Conservation (phyloP, 2,329 filamentous ascomycete genomes). For the Exophiala sideris region DNA sequence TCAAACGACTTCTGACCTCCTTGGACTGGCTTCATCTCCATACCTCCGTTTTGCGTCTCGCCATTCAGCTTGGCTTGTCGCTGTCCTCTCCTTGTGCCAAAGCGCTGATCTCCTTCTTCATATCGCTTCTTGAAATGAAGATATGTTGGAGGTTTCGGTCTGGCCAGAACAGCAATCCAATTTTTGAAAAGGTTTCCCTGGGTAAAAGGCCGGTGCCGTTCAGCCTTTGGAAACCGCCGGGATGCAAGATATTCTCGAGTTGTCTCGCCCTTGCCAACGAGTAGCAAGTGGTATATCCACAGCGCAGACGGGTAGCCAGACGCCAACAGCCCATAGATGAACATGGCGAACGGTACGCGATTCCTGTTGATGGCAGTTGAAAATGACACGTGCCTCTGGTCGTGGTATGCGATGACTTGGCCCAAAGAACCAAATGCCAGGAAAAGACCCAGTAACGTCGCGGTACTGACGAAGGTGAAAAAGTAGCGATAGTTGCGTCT, state of each 20-base stretch:
- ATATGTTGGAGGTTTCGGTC: conserved; percentile 83
- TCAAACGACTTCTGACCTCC: conserved; percentile 39
- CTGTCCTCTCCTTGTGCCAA: conserved; percentile 60
- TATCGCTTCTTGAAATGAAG: conserved; percentile 79
- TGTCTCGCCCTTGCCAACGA: conserved; percentile 87
- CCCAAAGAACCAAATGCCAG: conserved; percentile 74
- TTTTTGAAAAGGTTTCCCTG: conserved; percentile 74
- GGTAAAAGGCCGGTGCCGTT: conserved; percentile 86
- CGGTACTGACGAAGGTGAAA: conserved; percentile 80
- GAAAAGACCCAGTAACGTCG: conserved; percentile 72
- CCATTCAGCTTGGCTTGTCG: conserved; percentile 48
- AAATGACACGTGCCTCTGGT: conserved; percentile 64
- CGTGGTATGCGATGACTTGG: conserved; percentile 72
- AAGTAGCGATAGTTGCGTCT: conserved; percentile 98
- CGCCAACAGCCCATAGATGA: conserved; percentile 73
- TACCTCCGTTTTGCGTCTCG: conserved; percentile 52
- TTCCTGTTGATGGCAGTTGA: conserved; percentile 64
- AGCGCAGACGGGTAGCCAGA: conserved; percentile 79
- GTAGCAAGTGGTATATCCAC: conserved; percentile 83
- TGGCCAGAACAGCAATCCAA: conserved; percentile 74
- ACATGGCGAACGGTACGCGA: conserved; percentile 81
- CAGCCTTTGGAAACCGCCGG: conserved; percentile 88
- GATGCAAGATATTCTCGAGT: conserved; percentile 95
- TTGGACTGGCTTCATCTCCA: conserved; percentile 68
- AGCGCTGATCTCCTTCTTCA: conserved; percentile 76